Evolutionary conservation across 257 asterid genomes (phyloP).

Genomic region (Cinchona pubescens): DNA sequence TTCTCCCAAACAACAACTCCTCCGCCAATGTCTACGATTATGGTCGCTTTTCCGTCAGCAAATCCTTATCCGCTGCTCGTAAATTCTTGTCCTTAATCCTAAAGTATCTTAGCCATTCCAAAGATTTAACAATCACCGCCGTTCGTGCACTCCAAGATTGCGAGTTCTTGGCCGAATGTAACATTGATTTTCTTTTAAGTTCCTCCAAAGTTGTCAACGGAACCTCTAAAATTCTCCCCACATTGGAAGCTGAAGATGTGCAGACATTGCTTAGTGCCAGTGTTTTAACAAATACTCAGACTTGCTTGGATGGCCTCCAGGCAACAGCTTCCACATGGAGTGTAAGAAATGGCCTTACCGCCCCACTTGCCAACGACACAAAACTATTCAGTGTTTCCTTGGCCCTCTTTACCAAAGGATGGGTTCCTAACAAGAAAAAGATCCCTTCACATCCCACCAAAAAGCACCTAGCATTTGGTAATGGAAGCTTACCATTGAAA

Average conservation of each 20-base stretch:
- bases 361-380: constrained; percentile 57
- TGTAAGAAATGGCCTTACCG: constrained; percentile 35
- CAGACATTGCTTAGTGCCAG: constrained; percentile 70
- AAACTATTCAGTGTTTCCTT: constrained; percentile 61
- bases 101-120: constrained; percentile 31
- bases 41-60: constrained; percentile 52
- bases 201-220: constrained; percentile 29
- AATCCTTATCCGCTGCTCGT: constrained; percentile 45
- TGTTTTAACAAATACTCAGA: constrained; percentile 61
- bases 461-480: constrained; percentile 9
- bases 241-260: constrained; percentile 46
- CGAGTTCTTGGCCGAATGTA: constrained; percentile 46
- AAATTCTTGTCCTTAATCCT: constrained; percentile 48
- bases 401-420: constrained; percentile 56
- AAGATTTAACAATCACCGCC: constrained; percentile 39
- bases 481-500: constrained; percentile 42
- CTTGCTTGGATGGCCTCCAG: constrained; percentile 64
- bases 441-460: neutral
- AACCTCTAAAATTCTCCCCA: constrained; percentile 34
- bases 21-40: constrained; percentile 53
- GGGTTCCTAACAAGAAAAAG: constrained; percentile 45
- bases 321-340: constrained; percentile 60
- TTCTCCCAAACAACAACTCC: constrained; percentile 45
- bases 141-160: constrained; percentile 71
- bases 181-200: constrained; percentile 43